Evolutionary conservation across 148 eudicot genomes (phyloP), one percentile per base, ranked within the genome.

Genomic region (Diospyros kaki): DNA sequence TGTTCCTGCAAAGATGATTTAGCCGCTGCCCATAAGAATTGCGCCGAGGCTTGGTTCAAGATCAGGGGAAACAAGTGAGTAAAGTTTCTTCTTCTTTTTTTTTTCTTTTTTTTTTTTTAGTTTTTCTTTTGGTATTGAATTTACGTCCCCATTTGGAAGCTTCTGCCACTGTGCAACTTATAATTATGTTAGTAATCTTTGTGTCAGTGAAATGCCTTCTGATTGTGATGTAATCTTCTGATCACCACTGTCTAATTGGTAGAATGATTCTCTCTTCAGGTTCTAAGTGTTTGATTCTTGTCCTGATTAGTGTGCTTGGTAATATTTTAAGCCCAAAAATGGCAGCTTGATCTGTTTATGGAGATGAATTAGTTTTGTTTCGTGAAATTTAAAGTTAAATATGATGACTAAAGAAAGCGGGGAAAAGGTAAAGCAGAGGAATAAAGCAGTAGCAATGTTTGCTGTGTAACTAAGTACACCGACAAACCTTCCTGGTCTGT

Each of bases 11-110:
- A 89, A 80, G 81, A 83, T 73, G 93, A 89, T 80, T 83, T 89
- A 79, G 93, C 86, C 82, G 90, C 86, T 82, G 90, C 93, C 6
- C 93, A 89, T 46, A 80, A 77, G 80, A 88, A 82, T 40, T 89
- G 93, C 85, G 93, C 93, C 60, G 87, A 87, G 65, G 73, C 89
- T 59, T 89, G 92, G 92, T 89, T 89, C 86, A 86, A 84, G 72
- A 89, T 89, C 76, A 89, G 80, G 75, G 92, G 92, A 44, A 87
- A 89, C 62, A 89, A 81, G 92, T 89, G 45, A 83, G 92, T 85
- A 12, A 15, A 55, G 1, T 5, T 58, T 6, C 28, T 6, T 0
- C 17, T 4, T 50, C 44, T 45, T 2, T 38, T 41, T 15, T 17
- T 9, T 69, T 65, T 64, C 15, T 11, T 11, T 48, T 54, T 13